A percentile compares a stretch with the other conserved stretches of the same genome.
phyloP scores from a whole-genome alignment of 768 basidiomycete genomes.

The Candolleomyces eurysporus region DNA sequence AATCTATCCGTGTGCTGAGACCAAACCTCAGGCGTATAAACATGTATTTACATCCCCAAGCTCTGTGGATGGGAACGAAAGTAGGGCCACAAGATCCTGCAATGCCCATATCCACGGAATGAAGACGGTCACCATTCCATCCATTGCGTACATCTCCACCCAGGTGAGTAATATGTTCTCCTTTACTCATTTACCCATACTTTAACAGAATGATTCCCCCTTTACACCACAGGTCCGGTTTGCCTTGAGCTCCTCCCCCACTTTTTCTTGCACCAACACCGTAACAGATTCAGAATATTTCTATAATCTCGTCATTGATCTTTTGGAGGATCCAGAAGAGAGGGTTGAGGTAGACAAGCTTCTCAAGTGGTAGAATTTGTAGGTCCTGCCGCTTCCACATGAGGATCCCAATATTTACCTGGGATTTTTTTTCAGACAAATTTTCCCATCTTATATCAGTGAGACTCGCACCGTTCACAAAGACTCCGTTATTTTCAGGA shows the following conservation, averaged over 20 bases:
- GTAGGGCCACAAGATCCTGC: not conserved
- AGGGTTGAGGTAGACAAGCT: slow-evolving; percentile 11
- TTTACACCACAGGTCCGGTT: slow-evolving; percentile 14
- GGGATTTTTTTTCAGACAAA: not conserved
- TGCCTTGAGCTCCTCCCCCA: slow-evolving; percentile 13
- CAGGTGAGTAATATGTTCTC: not conserved
- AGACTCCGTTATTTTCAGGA: not conserved
- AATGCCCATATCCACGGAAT: slow-evolving; percentile 4
- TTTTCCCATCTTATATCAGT: not conserved
- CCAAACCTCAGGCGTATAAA: not conserved
- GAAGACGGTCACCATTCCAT: slow-evolving; percentile 2
- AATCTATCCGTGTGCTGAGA: no score
- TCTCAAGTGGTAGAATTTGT: slow-evolving; percentile 19
- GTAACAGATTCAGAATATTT: slow-evolving; percentile 20
- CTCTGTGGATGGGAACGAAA: not conserved
- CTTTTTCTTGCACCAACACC: slow-evolving; percentile 18
- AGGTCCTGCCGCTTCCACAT: not conserved
- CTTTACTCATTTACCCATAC: not conserved
- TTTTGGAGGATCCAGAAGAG: slow-evolving; percentile 19
- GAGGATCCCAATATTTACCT: not conserved
- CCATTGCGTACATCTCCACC: slow-evolving; percentile 5
- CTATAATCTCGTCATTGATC: slow-evolving; percentile 15
- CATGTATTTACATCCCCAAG: slow-evolving; percentile 8
- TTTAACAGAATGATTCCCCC: not conserved
- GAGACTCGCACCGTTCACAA: not conserved